Evolutionary conservation across 495 filamentous ascomycete genomes (phyloP), one percentile per base, ranked within the genome.

Genomic region (Penicillium pancosmium): DNA sequence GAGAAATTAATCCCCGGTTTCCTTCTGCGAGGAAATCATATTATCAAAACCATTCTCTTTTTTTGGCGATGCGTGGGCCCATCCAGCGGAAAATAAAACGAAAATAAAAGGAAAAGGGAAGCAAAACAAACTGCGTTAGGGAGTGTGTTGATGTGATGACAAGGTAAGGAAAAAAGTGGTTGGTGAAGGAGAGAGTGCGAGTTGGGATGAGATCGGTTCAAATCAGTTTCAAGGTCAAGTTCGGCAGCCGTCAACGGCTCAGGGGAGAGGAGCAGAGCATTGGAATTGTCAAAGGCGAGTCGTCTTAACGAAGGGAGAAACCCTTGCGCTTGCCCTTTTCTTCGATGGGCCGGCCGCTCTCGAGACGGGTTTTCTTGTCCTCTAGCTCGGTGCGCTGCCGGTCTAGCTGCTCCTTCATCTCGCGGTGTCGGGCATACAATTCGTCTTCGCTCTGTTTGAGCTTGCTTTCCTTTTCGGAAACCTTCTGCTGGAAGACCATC

Each of bases 401-500:
- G 67, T 98, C 95, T 58, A 98, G 85, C 77, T 98, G 93, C 64
- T 98, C 94, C 83, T 98, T 98, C 94, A 98, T 98, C 83, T 98
- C 94, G 68, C 92, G 86, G 79, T 98, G 94, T 67, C 94, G 88
- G 55, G 95, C 92, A 68, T 98, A 97, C 60, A 98, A 79, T 82
- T 98, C 94, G 77, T 98, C 94, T 78, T 98, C 94, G 84, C 91
- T 96, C 81, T 97, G 93, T 76, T 92, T 94, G 74, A 98, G 83
- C 79, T 98, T 98, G 86, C 91, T 96, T 78, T 98, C 94, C 84
- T 98, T 98, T 78, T 98, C 94, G 58, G 91, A 86, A 19, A 98
- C 94, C 89, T 98, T 98, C 75, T 98, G 95, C 75, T 98, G 94
- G 92, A 98, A 98, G 69, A 98, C 94, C 94, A 98, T 97, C 91